phyloP scores from a whole-genome alignment of 108 stramenopile species.

The Nitzschia sp. region DNA sequence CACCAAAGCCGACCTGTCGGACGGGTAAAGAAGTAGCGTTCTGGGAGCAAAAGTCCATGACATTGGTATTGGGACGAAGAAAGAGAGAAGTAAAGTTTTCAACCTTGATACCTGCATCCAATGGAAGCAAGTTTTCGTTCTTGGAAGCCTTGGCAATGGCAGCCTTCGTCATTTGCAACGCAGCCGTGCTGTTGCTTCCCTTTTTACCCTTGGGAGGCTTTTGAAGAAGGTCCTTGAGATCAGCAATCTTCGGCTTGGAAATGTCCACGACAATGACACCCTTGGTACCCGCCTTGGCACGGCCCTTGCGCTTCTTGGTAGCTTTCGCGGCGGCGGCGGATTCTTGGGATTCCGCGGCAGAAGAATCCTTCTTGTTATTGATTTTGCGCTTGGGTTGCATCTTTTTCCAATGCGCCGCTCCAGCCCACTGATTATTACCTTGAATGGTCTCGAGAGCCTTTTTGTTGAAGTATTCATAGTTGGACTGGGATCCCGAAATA shows the following conservation, averaged over 20 bases:
- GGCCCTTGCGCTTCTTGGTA: constrained; percentile 25
- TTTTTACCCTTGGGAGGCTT: constrained; percentile 46
- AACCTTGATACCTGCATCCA: constrained; percentile 66
- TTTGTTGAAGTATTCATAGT: constrained; percentile 69
- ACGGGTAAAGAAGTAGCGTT: constrained; percentile 4
- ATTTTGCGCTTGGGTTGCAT: constrained; percentile 18
- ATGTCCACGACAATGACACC: constrained; percentile 43
- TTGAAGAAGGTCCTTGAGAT: constrained; percentile 35
- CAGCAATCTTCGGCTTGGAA: background rate
- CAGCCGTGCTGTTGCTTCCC: constrained; percentile 39
- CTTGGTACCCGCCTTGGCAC: constrained; percentile 38
- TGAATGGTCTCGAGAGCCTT: constrained; percentile 64
- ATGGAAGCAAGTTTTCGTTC: constrained; percentile 71
- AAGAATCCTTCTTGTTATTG: too few relatives aligned
- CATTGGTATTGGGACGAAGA: constrained; percentile 66
- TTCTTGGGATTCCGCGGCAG: background rate
- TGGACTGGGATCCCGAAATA: constrained; percentile 43
- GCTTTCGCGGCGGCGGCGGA: constrained; percentile 10
- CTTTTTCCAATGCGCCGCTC: constrained; percentile 90
- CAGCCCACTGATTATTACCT: constrained; percentile 82
- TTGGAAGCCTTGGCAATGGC: constrained; percentile 43
- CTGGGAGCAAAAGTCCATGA: constrained; percentile 10
- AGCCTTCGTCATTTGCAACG: constrained; percentile 61
- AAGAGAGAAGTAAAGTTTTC: constrained; percentile 68
- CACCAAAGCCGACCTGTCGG: constrained; percentile 67